Conservation (phyloP, 257 asterid genomes). For the Rauvolfia tetraphylla region DNA sequence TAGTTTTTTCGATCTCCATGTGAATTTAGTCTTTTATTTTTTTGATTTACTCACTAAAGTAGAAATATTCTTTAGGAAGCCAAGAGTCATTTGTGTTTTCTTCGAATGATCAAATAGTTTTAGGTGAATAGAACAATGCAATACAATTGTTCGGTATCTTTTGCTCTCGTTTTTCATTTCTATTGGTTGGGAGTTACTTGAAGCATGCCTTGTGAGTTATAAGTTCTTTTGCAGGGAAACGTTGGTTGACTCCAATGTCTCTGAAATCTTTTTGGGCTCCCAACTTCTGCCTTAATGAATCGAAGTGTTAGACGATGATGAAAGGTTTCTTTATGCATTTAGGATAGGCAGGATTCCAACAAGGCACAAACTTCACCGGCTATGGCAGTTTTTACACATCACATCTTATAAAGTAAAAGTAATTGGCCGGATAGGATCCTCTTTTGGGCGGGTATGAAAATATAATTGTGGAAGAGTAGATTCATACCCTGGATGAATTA, state of each 20-base stretch:
- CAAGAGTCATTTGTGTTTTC: neutral
- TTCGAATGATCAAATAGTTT: slow-evolving; percentile 3
- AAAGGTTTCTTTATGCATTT: neutral
- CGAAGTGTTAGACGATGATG: neutral
- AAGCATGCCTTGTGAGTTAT: neutral
- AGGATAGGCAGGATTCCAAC: neutral
- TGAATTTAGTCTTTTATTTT: neutral
- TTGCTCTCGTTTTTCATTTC: no score
- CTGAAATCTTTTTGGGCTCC: neutral
- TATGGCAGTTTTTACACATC: neutral
- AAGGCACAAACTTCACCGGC: neutral
- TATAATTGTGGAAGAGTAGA: neutral
- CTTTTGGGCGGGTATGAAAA: neutral
- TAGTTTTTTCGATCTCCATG: neutral
- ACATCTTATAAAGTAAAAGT: neutral
- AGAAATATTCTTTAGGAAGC: neutral
- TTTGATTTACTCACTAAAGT: neutral
- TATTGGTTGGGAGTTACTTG: neutral
- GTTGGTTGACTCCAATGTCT: neutral
- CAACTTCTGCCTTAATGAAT: neutral
- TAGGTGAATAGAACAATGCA: neutral
- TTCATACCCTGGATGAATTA: neutral
- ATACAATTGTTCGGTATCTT: neutral
- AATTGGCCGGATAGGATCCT: neutral
- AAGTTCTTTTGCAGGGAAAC: neutral